Percentiles rank a stretch among this genome's conserved stretches.
These are phyloP conservation scores for Purpureocillium takamizusanense DNA, from an alignment of 2,329 filamentous ascomycete genomes.

Conservation along the genomic window DNA sequence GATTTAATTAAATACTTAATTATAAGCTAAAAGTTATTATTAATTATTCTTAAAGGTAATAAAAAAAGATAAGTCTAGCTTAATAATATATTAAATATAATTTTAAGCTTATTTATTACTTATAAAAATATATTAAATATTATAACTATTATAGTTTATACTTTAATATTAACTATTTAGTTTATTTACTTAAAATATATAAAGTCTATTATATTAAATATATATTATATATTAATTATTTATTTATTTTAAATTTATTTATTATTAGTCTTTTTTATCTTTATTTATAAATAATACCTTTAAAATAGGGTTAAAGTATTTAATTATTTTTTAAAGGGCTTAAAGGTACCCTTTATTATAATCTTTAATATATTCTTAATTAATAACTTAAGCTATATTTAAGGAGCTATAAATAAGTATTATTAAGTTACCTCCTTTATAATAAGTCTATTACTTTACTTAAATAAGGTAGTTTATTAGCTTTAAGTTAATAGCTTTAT, in stretches of 20 bases:
- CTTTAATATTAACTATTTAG: neutral
- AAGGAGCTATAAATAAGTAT: neutral
- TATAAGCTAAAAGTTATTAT: neutral
- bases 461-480: constrained; percentile 10
- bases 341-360: neutral
- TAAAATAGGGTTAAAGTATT: constrained; percentile 5
- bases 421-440: constrained; percentile 2
- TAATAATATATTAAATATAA: too few species aligned
- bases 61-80: too few species aligned
- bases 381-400: neutral
- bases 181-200: constrained; percentile 6
- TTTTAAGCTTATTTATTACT: too few species aligned
- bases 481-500: too few species aligned
- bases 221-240: constrained; percentile 2
- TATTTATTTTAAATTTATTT: constrained; percentile 1
- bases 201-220: constrained; percentile 8
- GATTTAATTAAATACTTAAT: neutral
- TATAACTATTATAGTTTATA: too few species aligned
- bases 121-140: too few species aligned
- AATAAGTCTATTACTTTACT: constrained; percentile 7
- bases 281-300: constrained; percentile 1
- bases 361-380: constrained; percentile 7
- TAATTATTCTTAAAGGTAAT: too few species aligned
- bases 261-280: constrained; percentile 1
- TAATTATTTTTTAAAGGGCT: constrained; percentile 6